These are phyloP conservation scores for Hypoxylon crocopeplum DNA, from an alignment of 495 filamentous ascomycete species.

Conservation along the genomic window DNA sequence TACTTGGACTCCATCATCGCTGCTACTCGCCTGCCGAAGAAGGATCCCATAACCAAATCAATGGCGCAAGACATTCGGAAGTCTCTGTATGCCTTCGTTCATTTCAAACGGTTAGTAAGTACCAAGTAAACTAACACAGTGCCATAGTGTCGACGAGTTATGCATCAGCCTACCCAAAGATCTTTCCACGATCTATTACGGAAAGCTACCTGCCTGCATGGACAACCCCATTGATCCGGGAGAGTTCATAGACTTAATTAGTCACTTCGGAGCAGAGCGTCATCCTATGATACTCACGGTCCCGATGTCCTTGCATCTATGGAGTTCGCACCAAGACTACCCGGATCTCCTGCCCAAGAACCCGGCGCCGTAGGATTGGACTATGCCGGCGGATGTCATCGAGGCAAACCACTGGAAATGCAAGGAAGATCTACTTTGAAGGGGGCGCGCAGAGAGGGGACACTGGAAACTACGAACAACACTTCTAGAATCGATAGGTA, in stretches of 20 bases:
- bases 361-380: constrained; percentile 32
- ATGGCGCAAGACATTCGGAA: constrained; percentile 11
- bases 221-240: constrained; percentile 20
- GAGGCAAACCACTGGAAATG: constrained; percentile 32
- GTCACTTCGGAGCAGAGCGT: constrained; percentile 29
- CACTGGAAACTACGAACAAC: no score
- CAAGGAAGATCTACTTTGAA: constrained; percentile 26
- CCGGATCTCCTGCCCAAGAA: constrained; percentile 34
- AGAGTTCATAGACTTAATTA: constrained; percentile 19
- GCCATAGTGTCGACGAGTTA: constrained; percentile 13
- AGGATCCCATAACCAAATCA: constrained; percentile 14
- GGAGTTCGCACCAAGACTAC: constrained; percentile 30
- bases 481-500: no score
- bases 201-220: constrained; percentile 24
- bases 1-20: constrained; percentile 27
- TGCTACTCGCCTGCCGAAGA: constrained; percentile 23
- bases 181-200: constrained; percentile 25
- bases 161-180: constrained; percentile 26
- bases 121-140: neutral
- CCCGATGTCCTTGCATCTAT: constrained; percentile 30
- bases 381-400: constrained; percentile 29
- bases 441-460: no score
- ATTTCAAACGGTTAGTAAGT: neutral
- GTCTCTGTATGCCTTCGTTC: constrained; percentile 9
- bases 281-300: constrained; percentile 32